These are phyloP conservation scores for Saccharum officinarum DNA, from an alignment of 176 grass and related monocot species.

Conservation along the genomic window DNA sequence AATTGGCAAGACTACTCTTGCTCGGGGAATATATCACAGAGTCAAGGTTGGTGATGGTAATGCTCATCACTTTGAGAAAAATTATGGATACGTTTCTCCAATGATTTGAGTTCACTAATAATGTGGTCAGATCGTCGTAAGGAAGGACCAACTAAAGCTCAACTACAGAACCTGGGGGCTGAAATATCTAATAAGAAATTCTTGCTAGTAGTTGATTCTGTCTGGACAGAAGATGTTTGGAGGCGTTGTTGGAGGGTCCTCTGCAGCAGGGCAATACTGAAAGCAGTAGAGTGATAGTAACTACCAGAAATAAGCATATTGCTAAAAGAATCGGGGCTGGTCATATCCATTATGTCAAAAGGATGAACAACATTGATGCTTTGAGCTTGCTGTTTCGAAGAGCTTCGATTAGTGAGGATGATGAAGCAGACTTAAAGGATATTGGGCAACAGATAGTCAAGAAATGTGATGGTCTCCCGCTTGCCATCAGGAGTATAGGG, in stretches of 20 bases:
- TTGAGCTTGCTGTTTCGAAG: not conserved
- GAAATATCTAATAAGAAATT: not conserved
- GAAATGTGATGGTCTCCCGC: not conserved
- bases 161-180: not conserved
- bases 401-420: not conserved
- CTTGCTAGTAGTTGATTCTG: not conserved
- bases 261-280: not conserved
- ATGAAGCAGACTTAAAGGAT: not conserved
- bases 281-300: not conserved
- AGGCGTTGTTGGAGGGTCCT: not conserved
- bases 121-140: not conserved
- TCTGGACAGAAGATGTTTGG: constrained; percentile 2
- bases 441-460: not conserved
- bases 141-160: not conserved
- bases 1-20: constrained; percentile 16
- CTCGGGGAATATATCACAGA: not conserved
- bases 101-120: not conserved
- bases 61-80: not conserved
- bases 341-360: not conserved
- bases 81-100: constrained; percentile 9
- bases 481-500: not conserved
- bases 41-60: not conserved
- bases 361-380: not conserved
- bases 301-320: not conserved
- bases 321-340: not conserved